Conservation (phyloP, 164 flowering plant species). For the Tinospora cordifolia region DNA sequence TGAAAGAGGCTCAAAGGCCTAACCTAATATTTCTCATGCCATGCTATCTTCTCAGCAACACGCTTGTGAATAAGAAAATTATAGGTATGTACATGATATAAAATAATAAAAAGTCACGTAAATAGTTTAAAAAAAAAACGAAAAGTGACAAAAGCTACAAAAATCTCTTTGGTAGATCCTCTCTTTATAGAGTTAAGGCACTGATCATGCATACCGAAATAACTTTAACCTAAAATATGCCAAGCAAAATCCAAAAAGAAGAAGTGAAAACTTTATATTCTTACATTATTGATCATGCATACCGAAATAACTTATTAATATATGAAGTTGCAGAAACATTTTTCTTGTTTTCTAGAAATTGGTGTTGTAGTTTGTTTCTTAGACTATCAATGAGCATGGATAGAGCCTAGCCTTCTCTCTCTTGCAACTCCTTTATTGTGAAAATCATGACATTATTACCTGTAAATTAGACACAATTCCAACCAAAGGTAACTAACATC, state of each 20-base stretch:
- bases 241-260: conserved; percentile 9
- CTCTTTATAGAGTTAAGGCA: conserved; percentile 57
- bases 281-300: too few relatives aligned
- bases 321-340: too few relatives aligned
- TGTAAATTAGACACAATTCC: too few relatives aligned
- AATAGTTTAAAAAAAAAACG: conserved; percentile 31
- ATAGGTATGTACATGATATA: not conserved
- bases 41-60: conserved; percentile 44
- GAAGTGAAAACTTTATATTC: not conserved
- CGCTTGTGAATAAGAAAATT: not conserved
- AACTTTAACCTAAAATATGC: conserved; percentile 41
- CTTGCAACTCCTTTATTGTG: too few relatives aligned
- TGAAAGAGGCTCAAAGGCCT: conserved; percentile 43
- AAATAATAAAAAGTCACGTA: not conserved
- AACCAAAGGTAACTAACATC: too few relatives aligned
- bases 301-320: too few relatives aligned
- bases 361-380: too few relatives aligned
- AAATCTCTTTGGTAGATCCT: conserved; percentile 62
- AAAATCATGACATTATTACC: too few relatives aligned
- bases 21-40: conserved; percentile 67
- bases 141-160: conserved; percentile 57
- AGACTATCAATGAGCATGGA: too few relatives aligned
- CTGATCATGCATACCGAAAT: conserved; percentile 65
- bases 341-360: too few relatives aligned
- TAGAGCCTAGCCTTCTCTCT: too few relatives aligned